Conservation (phyloP, 805 yeast genomes). For the Suhomyces sp. region DNA sequence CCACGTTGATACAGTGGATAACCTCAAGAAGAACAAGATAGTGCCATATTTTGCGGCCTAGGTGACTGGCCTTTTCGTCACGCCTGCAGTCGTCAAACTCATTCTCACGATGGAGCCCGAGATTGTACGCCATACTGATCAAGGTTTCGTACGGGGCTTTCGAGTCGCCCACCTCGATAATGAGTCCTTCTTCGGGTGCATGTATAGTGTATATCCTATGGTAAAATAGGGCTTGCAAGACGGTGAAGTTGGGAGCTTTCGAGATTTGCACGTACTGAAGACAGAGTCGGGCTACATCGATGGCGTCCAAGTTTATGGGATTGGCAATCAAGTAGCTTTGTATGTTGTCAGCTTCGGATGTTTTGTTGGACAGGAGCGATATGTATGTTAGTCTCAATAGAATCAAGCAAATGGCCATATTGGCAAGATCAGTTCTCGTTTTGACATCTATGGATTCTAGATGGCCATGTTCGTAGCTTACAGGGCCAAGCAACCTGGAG, state of each 20-base stretch:
- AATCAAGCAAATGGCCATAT: conserved; percentile 30
- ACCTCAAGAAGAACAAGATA: conserved; percentile 30
- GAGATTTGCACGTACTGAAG: conserved; percentile 16
- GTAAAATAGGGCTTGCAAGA: conserved; percentile 11
- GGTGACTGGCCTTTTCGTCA: conserved; percentile 38
- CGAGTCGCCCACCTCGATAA: conserved; percentile 12
- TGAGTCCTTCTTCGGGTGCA: conserved; percentile 14
- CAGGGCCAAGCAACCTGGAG: conserved; percentile 42
- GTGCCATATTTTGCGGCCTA: conserved; percentile 62
- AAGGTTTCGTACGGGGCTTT: conserved; percentile 10
- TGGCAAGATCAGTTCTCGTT: conserved; percentile 31
- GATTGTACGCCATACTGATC: conserved; percentile 17
- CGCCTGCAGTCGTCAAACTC: conserved; percentile 16
- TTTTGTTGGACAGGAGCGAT: conserved; percentile 32
- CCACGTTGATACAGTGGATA: conserved; percentile 12
- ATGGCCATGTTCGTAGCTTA: conserved; percentile 16
- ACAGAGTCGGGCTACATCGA: conserved; percentile 21
- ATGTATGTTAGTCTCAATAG: conserved; percentile 34
- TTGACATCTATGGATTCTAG: conserved; percentile 24
- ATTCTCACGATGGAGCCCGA: conserved; percentile 25
- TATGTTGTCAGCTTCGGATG: conserved; percentile 18
- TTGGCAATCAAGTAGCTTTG: conserved; percentile 15
- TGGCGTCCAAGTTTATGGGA: conserved; percentile 19
- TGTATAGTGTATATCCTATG: conserved; percentile 8
- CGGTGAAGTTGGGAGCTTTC: conserved; percentile 7